Percentiles rank a stretch among this genome's conserved stretches.
phyloP scores from a whole-genome alignment of 108 stramenopile species.

The Cyclostephanos invisitatus region DNA sequence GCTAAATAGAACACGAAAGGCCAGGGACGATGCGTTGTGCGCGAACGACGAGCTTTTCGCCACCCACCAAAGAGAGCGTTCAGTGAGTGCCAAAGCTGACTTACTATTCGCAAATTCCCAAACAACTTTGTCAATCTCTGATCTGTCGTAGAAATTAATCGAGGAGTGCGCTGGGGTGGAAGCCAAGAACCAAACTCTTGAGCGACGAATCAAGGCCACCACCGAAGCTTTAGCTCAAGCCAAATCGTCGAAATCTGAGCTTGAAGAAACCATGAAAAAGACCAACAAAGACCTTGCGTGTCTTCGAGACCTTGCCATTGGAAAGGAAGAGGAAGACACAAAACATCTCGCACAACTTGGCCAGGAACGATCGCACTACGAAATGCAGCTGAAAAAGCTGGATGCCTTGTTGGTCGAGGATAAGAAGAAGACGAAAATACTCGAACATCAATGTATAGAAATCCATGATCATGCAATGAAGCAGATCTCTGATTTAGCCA shows the following conservation, averaged over 20 bases:
- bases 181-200: conserved; percentile 12
- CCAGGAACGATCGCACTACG: not conserved
- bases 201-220: conserved; percentile 15
- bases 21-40: conserved; percentile 23
- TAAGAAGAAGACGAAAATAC: conserved; percentile 19
- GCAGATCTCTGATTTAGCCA: conserved; percentile 29
- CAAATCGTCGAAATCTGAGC: conserved; percentile 1
- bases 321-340: conserved; percentile 9
- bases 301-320: not conserved
- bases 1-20: conserved; percentile 24
- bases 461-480: conserved; percentile 26
- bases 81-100: conserved; percentile 11
- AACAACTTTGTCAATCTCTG: not conserved
- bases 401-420: conserved; percentile 20
- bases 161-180: conserved; percentile 23
- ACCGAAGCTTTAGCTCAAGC: conserved; percentile 19
- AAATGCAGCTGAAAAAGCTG: conserved; percentile 2
- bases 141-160: conserved; percentile 1
- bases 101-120: not conserved
- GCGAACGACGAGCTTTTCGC: conserved; percentile 25
- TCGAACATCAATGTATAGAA: conserved; percentile 26
- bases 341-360: conserved; percentile 9
- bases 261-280: conserved; percentile 9
- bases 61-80: conserved; percentile 15
- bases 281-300: conserved; percentile 17